Evolutionary conservation across 352 stramenopile species (phyloP).

Genomic region (Phytophthora brassicae): DNA sequence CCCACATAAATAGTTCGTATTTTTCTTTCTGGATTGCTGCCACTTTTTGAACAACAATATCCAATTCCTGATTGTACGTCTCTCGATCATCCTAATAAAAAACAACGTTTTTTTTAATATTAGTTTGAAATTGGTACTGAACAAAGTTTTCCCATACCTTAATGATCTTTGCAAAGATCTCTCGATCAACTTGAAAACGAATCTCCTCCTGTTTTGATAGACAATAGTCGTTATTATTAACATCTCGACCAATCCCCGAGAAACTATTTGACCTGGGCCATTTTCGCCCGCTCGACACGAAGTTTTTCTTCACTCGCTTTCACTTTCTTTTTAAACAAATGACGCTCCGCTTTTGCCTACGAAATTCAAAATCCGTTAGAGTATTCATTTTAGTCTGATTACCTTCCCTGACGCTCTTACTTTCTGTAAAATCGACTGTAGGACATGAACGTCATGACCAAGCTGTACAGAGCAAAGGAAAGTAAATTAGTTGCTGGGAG

Average conservation of each 20-base stretch:
- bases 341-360: constrained; percentile 74
- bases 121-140: neutral
- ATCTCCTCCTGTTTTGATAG: constrained; percentile 63
- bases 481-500: too few relatives aligned
- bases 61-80: constrained; percentile 72
- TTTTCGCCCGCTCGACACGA: constrained; percentile 54
- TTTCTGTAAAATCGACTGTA: constrained; percentile 80
- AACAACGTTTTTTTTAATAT: neutral
- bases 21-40: constrained; percentile 70
- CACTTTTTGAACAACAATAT: constrained; percentile 70
- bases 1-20: constrained; percentile 69
- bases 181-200: constrained; percentile 78
- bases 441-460: constrained; percentile 66
- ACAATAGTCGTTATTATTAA: neutral
- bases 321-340: constrained; percentile 83
- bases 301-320: constrained; percentile 65
- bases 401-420: constrained; percentile 9
- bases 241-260: neutral
- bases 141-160: constrained; percentile 37
- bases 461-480: constrained; percentile 47
- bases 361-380: too few relatives aligned
- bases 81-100: constrained; percentile 59
- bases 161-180: constrained; percentile 86
- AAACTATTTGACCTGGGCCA: constrained; percentile 53
- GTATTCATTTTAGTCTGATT: too few relatives aligned